phyloP scores from a whole-genome alignment of 116 monocot genomes.

The Dioscorea cayenensis region DNA sequence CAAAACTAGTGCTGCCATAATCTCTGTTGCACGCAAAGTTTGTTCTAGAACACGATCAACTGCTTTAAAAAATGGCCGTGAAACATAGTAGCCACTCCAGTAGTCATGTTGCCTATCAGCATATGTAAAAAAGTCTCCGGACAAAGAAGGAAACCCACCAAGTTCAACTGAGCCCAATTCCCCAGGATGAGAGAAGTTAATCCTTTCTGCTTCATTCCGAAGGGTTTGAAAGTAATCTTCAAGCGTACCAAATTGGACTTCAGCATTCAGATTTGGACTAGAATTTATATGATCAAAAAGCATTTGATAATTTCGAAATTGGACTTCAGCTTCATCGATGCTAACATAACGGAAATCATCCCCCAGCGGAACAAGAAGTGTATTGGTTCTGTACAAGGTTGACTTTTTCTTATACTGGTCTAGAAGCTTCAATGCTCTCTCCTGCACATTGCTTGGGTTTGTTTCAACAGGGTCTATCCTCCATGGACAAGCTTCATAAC shows the following conservation, averaged over 20 bases:
- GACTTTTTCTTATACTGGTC: conserved; percentile 96
- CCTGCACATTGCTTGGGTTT: conserved; percentile 71
- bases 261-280: conserved; percentile 59
- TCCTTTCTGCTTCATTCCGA: conserved; percentile 74
- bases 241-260: conserved; percentile 95
- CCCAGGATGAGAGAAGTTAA: conserved; percentile 70
- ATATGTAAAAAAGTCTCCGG: conserved; percentile 98
- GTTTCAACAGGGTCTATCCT: conserved; percentile 79
- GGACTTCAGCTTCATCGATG: conserved; percentile 79
- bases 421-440: conserved; percentile 73
- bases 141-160: conserved; percentile 86
- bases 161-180: conserved; percentile 82
- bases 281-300: conserved; percentile 91
- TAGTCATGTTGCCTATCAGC: conserved; percentile 94
- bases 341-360: conserved; percentile 98
- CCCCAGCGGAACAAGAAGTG: conserved; percentile 85
- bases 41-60: conserved; percentile 92
- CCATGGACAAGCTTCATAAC: conserved; percentile 92
- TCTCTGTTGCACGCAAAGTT: conserved; percentile 90
- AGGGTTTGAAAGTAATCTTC: conserved; percentile 89
- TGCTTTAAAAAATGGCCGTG: conserved; percentile 97
- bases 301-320: conserved; percentile 86
- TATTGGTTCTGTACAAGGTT: conserved; percentile 90
- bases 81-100: conserved; percentile 98
- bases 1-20: conserved; percentile 69